Evolutionary conservation across 345 rosid genomes (phyloP).

Genomic region (Passiflora organensis): DNA sequence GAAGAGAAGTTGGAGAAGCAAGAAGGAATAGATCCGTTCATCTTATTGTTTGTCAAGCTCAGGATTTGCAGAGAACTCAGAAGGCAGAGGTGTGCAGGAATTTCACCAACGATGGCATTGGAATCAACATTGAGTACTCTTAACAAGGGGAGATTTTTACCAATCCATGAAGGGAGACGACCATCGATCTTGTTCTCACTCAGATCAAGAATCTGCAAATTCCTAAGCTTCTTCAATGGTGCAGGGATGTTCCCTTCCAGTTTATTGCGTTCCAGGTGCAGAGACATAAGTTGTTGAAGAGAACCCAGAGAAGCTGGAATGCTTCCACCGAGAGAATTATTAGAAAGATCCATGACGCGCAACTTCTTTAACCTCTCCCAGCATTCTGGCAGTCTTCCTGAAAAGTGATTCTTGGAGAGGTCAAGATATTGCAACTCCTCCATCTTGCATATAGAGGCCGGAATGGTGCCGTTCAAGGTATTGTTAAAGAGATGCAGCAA

Average conservation of each 20-base stretch:
- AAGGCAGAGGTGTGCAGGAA: too few species aligned
- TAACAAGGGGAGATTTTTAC: too few species aligned
- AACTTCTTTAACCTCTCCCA: not conserved
- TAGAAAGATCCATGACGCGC: not conserved
- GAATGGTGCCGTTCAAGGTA: not conserved
- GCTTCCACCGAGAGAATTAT: not conserved
- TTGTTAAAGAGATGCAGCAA: not conserved
- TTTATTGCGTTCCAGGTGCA: constrained; percentile 1
- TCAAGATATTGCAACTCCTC: not conserved
- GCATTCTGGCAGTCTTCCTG: not conserved
- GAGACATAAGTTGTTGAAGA: not conserved
- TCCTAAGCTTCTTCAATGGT: not conserved
- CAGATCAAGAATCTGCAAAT: not conserved
- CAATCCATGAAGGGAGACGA: too few species aligned
- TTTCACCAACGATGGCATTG: too few species aligned
- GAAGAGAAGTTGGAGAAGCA: too few species aligned
- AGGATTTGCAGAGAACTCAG: too few species aligned
- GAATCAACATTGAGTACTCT: too few species aligned
- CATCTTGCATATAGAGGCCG: constrained; percentile 6
- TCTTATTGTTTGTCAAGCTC: too few species aligned
- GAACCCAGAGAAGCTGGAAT: not conserved
- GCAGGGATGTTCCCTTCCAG: not conserved
- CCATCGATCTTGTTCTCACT: too few species aligned
- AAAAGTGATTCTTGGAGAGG: not conserved
- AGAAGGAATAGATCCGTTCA: too few species aligned